Base-by-base conservation (phyloP, 73 alveolate species). In the Chromera velia region DNA sequence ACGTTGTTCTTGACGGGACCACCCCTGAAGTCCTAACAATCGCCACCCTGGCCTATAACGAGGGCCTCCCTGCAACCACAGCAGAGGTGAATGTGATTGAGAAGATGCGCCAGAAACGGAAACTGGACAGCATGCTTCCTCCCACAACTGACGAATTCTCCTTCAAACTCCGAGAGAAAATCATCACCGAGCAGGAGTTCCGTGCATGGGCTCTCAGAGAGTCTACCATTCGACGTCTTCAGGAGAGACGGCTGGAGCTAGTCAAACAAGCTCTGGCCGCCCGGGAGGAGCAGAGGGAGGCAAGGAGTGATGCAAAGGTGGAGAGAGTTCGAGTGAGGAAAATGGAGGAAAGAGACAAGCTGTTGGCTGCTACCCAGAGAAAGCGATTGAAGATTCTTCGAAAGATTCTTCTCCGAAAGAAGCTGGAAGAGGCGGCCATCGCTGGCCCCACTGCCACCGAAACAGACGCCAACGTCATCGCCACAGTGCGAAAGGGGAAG, bases 131-230 rank as follows among this genome's bases (percentile, higher is more conserved):
- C 78, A 95, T 95, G 27, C 83, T 92, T 19, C 97, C 97, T 9
- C 97, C 97, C 32, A 85, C 94, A 28, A 85, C 94, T 13, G 97
- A 92, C 75, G 97, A 92, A 74, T 95, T 95, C 0, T 90, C 91
- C 88, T 92, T 92, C 76, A 77, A 74, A 71, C 84, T 92, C 62
- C 85, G 97, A 46, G 86, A 91, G 80, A 89, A 82, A 74, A 82
- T 92, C 30, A 89, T 92, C 88, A 92, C 90, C 82, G 97, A 92
- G 78, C 91, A 89, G 80, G 97, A 92, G 86, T 88, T 91, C 85
- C 78, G 95, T 73, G 97, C 89, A 82, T 92, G 97, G 97, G 85
- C 84, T 80, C 88, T 87, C 70, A 84, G 94, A 85, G 97, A 92
- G 73, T 90, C 89, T 64, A 94, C 89, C 88, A 90, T 89, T 26